A percentile compares a stretch with the other conserved stretches of the same genome.
These are phyloP conservation scores for Scedosporium aurantiacum DNA, from an alignment of 2,329 filamentous ascomycete genomes.

Conservation along the genomic window DNA sequence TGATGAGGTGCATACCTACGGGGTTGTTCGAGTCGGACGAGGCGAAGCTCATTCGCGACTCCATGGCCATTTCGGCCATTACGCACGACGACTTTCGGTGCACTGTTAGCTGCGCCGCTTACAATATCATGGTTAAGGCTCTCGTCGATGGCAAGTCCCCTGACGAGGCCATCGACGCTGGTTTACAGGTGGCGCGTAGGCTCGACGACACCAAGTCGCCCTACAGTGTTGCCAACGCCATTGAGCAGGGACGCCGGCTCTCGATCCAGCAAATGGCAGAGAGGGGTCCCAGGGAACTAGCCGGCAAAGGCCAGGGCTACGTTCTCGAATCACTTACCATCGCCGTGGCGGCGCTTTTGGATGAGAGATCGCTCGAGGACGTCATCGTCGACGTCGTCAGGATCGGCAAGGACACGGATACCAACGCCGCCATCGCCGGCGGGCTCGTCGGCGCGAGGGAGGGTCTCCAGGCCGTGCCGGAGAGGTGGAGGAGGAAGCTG, in stretches of 20 bases:
- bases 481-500: slow-evolving; percentile 25
- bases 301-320: slow-evolving; percentile 23
- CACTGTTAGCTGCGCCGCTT: slow-evolving; percentile 25
- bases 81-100: slow-evolving; percentile 27
- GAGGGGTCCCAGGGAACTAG: slow-evolving; percentile 20
- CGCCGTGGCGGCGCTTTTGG: slow-evolving; percentile 30
- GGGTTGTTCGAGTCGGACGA: slow-evolving; percentile 24
- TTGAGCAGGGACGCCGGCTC: slow-evolving; percentile 18
- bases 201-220: slow-evolving; percentile 12
- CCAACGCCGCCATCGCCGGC: slow-evolving; percentile 34
- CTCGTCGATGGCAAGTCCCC: slow-evolving; percentile 18
- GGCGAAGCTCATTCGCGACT: slow-evolving; percentile 19
- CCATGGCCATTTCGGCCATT: slow-evolving; percentile 24
- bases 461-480: slow-evolving; percentile 28
- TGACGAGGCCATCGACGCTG: slow-evolving; percentile 19
- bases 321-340: slow-evolving; percentile 31
- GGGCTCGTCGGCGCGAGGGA: slow-evolving; percentile 33
- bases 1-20: slow-evolving; percentile 37
- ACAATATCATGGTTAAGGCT: slow-evolving; percentile 25
- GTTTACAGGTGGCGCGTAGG: slow-evolving; percentile 12
- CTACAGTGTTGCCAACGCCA: slow-evolving; percentile 11
- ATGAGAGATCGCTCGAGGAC: slow-evolving; percentile 27
- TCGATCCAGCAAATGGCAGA: slow-evolving; percentile 18
- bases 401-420: slow-evolving; percentile 33
- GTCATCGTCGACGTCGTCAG: slow-evolving; percentile 33